These are phyloP conservation scores for Cyberlindnera euphorbiae DNA, from an alignment of 805 yeast species.

Conservation along the genomic window DNA sequence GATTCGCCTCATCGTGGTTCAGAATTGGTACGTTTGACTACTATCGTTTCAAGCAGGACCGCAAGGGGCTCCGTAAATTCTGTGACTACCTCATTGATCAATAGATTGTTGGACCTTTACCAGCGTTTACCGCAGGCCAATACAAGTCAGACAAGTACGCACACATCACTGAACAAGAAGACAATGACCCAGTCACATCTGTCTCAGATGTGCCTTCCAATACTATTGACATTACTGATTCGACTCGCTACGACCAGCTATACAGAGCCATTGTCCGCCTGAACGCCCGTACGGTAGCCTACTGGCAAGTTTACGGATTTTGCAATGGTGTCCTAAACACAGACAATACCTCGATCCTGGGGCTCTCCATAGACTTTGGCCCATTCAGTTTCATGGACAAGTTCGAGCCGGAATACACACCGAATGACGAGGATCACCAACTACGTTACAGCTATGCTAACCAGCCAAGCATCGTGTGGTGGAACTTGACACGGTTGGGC, in stretches of 20 bases:
- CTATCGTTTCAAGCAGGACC: conserved; percentile 67
- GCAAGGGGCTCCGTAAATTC: conserved; percentile 54
- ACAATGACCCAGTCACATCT: too few relatives aligned
- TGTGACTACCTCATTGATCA: conserved; percentile 71
- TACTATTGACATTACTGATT: conserved; percentile 28
- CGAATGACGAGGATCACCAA: conserved; percentile 81
- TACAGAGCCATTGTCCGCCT: conserved; percentile 65
- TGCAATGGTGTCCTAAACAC: conserved; percentile 93
- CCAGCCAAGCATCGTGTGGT: conserved; percentile 85
- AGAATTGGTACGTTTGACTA: conserved; percentile 86
- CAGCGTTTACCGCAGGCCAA: conserved; percentile 23
- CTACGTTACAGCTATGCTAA: conserved; percentile 75
- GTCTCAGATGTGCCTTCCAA: not conserved
- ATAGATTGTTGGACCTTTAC: conserved; percentile 39
- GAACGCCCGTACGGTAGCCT: conserved; percentile 74
- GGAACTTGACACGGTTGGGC: conserved; percentile 83
- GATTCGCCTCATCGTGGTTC: conserved; percentile 85
- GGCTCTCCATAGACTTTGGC: conserved; percentile 88
- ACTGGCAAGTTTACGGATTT: conserved; percentile 90
- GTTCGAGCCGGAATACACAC: conserved; percentile 76
- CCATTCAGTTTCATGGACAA: conserved; percentile 90
- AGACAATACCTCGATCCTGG: conserved; percentile 87
- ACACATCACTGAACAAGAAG: conserved; percentile 22
- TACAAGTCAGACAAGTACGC: conserved; percentile 20
- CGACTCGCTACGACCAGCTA: conserved; percentile 63